A percentile compares a stretch with the other conserved stretches of the same genome.
Conservation (phyloP, 2,329 filamentous ascomycete genomes). For the Emmonsiellopsis sp. region DNA sequence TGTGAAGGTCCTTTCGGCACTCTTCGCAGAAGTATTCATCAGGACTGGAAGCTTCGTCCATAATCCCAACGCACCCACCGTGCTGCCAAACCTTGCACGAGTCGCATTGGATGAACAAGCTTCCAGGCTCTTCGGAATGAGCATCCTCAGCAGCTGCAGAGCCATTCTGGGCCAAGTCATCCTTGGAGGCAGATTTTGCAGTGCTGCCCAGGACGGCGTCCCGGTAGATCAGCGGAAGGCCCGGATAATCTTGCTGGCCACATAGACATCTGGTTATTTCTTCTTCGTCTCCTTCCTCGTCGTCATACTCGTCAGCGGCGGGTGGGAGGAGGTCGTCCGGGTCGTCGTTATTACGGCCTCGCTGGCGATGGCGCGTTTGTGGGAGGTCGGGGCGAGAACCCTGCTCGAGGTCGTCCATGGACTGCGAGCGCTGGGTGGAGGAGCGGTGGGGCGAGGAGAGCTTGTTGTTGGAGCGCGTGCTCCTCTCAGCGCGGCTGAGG, state of each 20-base stretch:
- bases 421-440: slow-evolving; percentile 49
- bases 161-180: slow-evolving; percentile 49
- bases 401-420: slow-evolving; percentile 46
- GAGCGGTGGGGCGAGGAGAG: slow-evolving; percentile 66
- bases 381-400: slow-evolving; percentile 51
- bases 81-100: slow-evolving; percentile 98
- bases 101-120: slow-evolving; percentile 97
- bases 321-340: slow-evolving; percentile 41
- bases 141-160: slow-evolving; percentile 51
- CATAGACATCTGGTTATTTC: slow-evolving; percentile 95
- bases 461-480: slow-evolving; percentile 63
- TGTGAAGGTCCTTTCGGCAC: slow-evolving; percentile 86
- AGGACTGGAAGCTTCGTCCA: slow-evolving; percentile 84
- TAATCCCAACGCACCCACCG: slow-evolving; percentile 92
- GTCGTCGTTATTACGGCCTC: slow-evolving; percentile 57
- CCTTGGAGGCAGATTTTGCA: slow-evolving; percentile 49
- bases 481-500: slow-evolving; percentile 66
- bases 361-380: slow-evolving; percentile 62
- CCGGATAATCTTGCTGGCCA: slow-evolving; percentile 89
- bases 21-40: slow-evolving; percentile 98
- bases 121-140: slow-evolving; percentile 76
- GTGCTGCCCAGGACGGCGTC: slow-evolving; percentile 46
- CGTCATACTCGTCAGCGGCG: slow-evolving; percentile 31
- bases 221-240: slow-evolving; percentile 56
- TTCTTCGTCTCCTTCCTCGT: slow-evolving; percentile 69